A percentile compares a stretch with the other conserved stretches of the same genome.
Conservation (phyloP, 1,284 basidiomycete genomes). For the Naganishia sp. region DNA sequence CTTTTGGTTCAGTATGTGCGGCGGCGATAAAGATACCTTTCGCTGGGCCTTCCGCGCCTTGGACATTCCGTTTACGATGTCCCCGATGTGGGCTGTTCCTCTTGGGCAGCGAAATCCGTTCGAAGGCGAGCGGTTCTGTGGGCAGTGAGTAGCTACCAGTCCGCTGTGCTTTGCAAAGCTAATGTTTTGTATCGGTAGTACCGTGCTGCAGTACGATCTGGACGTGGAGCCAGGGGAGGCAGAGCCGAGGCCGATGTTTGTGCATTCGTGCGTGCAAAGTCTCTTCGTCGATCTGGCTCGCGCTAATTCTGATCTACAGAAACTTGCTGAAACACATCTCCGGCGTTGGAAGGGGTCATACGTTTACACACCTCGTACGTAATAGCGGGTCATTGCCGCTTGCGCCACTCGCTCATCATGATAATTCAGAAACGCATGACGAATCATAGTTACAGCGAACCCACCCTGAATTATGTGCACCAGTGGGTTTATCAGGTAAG, state of each 20-base stretch:
- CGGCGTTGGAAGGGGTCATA: constrained; percentile 37
- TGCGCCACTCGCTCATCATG: not conserved
- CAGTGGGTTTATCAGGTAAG: constrained; percentile 44
- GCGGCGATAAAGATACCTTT: constrained; percentile 56
- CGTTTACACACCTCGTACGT: constrained; percentile 49
- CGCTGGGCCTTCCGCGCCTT: constrained; percentile 55
- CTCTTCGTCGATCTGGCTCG: constrained; percentile 25
- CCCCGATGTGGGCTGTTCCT: constrained; percentile 54
- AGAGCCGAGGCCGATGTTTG: constrained; percentile 44
- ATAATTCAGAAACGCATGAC: constrained; percentile 42
- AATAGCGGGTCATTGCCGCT: not conserved
- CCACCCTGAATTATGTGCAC: constrained; percentile 47
- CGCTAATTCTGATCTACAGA: constrained; percentile 36
- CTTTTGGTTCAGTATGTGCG: constrained; percentile 57
- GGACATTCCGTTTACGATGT: constrained; percentile 48
- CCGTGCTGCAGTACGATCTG: constrained; percentile 50
- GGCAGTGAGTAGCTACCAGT: constrained; percentile 49
- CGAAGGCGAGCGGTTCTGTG: constrained; percentile 53
- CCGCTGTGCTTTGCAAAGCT: not conserved
- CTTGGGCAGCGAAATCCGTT: constrained; percentile 45
- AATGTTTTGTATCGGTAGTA: constrained; percentile 29
- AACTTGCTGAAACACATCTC: constrained; percentile 57
- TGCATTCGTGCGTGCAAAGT: constrained; percentile 41
- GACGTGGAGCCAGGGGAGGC: constrained; percentile 36
- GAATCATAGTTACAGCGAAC: constrained; percentile 39